Percentiles rank a stretch among this genome's conserved stretches.
phyloP scores from a whole-genome alignment of 108 stramenopile genomes.

The Nannochloropsis oceanica region DNA sequence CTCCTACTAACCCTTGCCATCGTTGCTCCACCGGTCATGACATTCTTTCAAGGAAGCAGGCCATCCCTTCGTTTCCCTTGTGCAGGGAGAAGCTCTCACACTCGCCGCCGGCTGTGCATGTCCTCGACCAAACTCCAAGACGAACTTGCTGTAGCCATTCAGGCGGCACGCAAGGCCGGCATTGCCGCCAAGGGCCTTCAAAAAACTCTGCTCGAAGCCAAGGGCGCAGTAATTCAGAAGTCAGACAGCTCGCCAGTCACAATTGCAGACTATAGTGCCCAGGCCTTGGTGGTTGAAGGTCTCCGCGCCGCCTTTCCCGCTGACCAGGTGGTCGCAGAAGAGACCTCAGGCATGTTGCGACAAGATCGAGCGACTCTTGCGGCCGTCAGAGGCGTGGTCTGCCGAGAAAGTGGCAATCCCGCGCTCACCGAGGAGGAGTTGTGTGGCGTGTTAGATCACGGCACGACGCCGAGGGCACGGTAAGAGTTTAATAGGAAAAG shows the following conservation, averaged over 20 bases:
- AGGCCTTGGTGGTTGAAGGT: conserved; percentile 22
- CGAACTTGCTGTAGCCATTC: neutral
- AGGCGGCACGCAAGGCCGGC: neutral
- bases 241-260: conserved; percentile 30
- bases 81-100: neutral
- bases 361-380: conserved; percentile 7
- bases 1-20: too few species aligned
- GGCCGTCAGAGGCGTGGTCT: conserved; percentile 1
- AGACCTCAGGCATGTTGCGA: conserved; percentile 17
- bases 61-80: too few species aligned
- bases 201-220: neutral
- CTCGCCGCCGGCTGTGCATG: neutral
- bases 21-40: too few species aligned
- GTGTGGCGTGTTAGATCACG: conserved; percentile 17
- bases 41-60: too few species aligned
- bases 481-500: neutral
- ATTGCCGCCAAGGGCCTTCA: neutral
- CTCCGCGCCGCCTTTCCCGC: conserved; percentile 24
- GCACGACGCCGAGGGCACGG: neutral
- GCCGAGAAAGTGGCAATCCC: neutral
- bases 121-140: neutral
- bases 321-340: conserved; percentile 33
- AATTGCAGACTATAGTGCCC: conserved; percentile 31
- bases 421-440: conserved; percentile 11
- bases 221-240: conserved; percentile 2